Evolutionary conservation across 176 grass and related monocot species (phyloP), one percentile per base, ranked within the genome.

Genomic region (Musa beccarii): DNA sequence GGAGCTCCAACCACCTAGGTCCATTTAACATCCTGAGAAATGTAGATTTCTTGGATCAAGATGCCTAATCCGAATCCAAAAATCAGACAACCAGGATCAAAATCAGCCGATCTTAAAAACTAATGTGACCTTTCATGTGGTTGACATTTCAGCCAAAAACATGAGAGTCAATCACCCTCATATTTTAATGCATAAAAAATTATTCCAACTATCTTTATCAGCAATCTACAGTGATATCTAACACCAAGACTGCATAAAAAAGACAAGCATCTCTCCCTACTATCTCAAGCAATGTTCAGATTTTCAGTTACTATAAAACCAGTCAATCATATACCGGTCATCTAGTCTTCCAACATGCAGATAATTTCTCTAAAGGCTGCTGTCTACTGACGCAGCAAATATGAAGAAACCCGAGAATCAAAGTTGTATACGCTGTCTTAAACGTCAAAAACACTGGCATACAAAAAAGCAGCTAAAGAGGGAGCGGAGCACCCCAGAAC

Each of bases 401-500:
- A 24, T 19, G 16, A 64, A 64, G 62, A 11, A 66, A 12, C 11
- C 26, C 9, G 2, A 66, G 63, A 66, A 66, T 66, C 1, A 66
- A 26, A 66, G 26, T 12, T 66, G 63, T 25, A 10, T 26, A 11
- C 23, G 26, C 22, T 13, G 63, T 13, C 22, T 66, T 25, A 20
- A 8, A 8, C 22, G 29, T 34, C 29, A 34, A 66, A 66, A 26
- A 11, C 22, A 26, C 63, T 26, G 23, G 10, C 26, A 25, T 14
- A 66, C 63, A 15, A 21, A 51, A 16, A 23, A 63, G 17, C 59
- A 21, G 53, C 59, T 19, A 79, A 82, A 79, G 56, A 43, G 55
- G 26, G 34, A 77, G 72, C 56, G 9, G 25, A 57, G 15, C 10
- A 50, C 19, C 25, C 2, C 28, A 23, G 22, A 5, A 24, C 0